Evolutionary conservation across 441 rosid genomes (phyloP).

Genomic region (Gossypium aridum): DNA sequence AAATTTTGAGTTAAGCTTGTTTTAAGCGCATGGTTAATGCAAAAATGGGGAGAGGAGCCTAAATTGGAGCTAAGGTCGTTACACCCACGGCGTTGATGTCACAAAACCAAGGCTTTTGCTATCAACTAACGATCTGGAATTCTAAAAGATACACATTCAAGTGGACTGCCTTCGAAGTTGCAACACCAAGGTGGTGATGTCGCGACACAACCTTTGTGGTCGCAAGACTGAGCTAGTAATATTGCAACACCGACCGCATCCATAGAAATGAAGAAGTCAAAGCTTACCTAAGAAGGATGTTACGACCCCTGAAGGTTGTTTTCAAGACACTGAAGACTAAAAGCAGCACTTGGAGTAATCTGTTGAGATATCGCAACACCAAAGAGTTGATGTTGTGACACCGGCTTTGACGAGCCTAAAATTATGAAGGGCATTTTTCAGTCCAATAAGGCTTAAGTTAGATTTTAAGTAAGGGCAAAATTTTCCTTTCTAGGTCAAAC

Average conservation of each 20-base stretch:
- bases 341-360: neutral
- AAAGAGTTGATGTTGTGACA: neutral
- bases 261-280: neutral
- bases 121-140: neutral
- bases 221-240: neutral
- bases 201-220: neutral
- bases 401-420: neutral
- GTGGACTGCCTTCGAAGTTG: neutral
- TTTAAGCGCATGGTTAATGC: neutral
- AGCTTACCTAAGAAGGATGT: too few relatives aligned
- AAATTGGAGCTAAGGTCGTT: neutral
- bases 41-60: neutral
- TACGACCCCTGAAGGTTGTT: neutral
- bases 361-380: neutral
- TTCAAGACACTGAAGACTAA: neutral
- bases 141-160: neutral
- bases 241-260: neutral
- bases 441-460: neutral
- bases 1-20: too few relatives aligned
- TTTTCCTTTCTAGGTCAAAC: neutral
- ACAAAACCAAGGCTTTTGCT: neutral
- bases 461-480: neutral
- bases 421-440: too few relatives aligned
- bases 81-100: neutral
- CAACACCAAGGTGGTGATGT: neutral